Evolutionary conservation across 2,329 filamentous ascomycete species (phyloP), one percentile per base, ranked within the genome.

Genomic region (Phyllosticta citribraziliensis): DNA sequence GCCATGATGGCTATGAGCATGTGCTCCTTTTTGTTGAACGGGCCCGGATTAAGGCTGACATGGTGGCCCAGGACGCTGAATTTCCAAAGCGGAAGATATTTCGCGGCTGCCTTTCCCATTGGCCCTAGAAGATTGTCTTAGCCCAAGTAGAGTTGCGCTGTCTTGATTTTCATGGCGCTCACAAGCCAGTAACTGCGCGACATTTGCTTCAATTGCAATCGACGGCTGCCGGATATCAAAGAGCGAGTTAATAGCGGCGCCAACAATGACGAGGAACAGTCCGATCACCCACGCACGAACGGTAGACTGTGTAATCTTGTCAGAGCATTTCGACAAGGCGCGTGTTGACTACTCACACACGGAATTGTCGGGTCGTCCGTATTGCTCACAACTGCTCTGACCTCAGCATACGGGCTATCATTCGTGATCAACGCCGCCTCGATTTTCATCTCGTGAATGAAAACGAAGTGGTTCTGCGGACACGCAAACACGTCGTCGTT

Each of bases 1-100:
- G 63, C 86, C 70, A 88, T 88, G 70, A 86, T 79, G 67, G 87
- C 88, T 73, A 88, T 88, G 0, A 85, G 85, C 0, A 65, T 65
- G 24, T 65, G 64, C 51, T 65, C 62, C 27, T 65, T 65, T 47
- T 64, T 62, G 52, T 58, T 63, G 52, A 65, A 65, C 12, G 33
- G 51, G 12, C 63, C 61, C 2, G 62, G 64, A 30, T 65, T 65
- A 1, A 65, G 56, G 25, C 62, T 61, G 25, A 61, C 52, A 5
- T 55, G 40, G 19, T 35, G 20, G 14, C 64, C 64, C 17, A 64
- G 62, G 17, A 64, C 12, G 2, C 1, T 35, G 53, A 65, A 64
- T 2, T 55, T 30, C 52, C 57, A 50, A 52, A 57, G 55, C 2
- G 64, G 64, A 17, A 65, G 17, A 1, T 30, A 22, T 24, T 35